Base-by-base conservation (phyloP, 2,329 filamentous ascomycete species). In the Venturia oleaginea region DNA sequence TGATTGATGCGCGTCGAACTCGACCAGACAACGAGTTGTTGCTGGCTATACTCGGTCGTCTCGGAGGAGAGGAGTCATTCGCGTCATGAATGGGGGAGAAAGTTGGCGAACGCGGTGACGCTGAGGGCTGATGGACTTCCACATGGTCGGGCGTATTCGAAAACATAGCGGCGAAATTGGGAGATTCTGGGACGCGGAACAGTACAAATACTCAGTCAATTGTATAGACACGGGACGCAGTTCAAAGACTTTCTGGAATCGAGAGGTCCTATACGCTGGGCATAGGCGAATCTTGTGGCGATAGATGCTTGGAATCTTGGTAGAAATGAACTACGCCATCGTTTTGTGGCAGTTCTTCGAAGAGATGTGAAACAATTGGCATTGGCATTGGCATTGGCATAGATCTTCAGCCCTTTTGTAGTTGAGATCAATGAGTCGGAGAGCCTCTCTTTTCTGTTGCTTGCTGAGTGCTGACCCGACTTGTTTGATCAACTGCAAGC, bases 1-100 rank as follows among this genome's bases (percentile, higher is more conserved):
- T 76, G 63, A 75, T 68, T 46, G 73, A 75, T 4, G 73, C 75
- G 24, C 71, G 68, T 8, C 74, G 73, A 37, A 77, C 51, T n/a
- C 27, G 30, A 11, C 51, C 51, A n/a, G 51, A 57, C 6, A 57
- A 27, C 3, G 51, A 57, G 8, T 34, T 32, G 27, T 34, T 30
- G 19, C 51, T 57, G 17, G 51, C 27, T 57, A 34, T 24, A 34
- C 51, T 57, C 51, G 51, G 27, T 57, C 30, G 27, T 57, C 51
- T n/a, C 15, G 51, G 51, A 34, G 48, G 19, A 4, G 48, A 54
- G 27, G 51, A 34, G 34, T 57, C 51, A 22, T 57, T 57, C 22
- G 51, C 51, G 24, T 27, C 27, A 22, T 57, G 27, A 2, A 57
- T 34, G 15, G 51, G 51, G 22, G 51, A 34, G 51, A 57, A 57